These are phyloP conservation scores for Mrakia gelida DNA, from an alignment of 768 basidiomycete genomes.

Conservation along the genomic window DNA sequence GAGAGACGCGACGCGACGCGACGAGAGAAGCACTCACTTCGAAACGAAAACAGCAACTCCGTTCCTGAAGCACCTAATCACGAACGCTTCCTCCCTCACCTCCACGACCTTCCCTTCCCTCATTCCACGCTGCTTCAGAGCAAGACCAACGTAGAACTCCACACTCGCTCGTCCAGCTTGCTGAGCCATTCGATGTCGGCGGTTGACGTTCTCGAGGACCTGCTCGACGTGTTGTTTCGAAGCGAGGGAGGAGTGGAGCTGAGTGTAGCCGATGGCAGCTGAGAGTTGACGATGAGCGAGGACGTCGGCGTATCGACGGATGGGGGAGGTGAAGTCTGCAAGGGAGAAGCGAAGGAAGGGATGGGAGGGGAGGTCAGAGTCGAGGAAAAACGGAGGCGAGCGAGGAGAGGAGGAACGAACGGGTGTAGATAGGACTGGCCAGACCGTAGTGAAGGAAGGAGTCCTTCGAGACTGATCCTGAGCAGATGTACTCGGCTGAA, in stretches of 20 bases:
- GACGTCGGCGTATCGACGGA: constrained; percentile 92
- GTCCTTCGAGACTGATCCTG: constrained; percentile 85
- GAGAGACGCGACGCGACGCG: background rate
- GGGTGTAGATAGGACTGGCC: constrained; percentile 95
- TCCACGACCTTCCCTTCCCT: constrained; percentile 45
- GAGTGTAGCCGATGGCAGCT: constrained; percentile 76
- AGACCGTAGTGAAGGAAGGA: constrained; percentile 96
- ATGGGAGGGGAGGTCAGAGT: background rate
- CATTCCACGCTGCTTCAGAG: constrained; percentile 59
- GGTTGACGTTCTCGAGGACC: constrained; percentile 78
- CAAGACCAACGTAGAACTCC: constrained; percentile 94
- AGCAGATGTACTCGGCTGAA: constrained; percentile 95
- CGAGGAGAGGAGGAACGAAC: constrained; percentile 1
- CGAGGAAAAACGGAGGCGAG: background rate
- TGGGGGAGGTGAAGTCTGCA: constrained; percentile 60
- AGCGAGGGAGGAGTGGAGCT: constrained; percentile 82
- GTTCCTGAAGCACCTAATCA: constrained; percentile 90
- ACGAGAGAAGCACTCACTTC: constrained; percentile 61
- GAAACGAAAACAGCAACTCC: constrained; percentile 89
- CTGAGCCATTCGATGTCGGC: constrained; percentile 90
- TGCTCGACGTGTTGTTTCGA: constrained; percentile 84
- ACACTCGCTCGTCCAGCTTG: constrained; percentile 95
- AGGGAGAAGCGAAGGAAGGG: background rate
- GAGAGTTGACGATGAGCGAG: constrained; percentile 89
- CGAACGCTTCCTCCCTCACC: constrained; percentile 78